Percentiles rank a stretch among this genome's conserved stretches.
These are phyloP conservation scores for Nemania sp. DNA, from an alignment of 2,329 filamentous ascomycete genomes.

Conservation along the genomic window DNA sequence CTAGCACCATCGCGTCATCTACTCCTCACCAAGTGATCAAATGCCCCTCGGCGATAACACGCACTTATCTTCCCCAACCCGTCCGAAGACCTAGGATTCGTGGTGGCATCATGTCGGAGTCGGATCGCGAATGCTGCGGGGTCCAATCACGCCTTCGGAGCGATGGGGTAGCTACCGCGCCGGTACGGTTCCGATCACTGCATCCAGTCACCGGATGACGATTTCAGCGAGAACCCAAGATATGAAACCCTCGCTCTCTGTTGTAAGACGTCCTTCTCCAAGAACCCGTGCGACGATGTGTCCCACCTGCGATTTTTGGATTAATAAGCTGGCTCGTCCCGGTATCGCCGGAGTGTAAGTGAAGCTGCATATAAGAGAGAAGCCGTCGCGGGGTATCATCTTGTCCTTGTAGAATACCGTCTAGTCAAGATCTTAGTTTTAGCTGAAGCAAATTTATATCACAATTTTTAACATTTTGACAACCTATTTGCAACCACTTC, in stretches of 20 bases:
- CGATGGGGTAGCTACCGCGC: background rate
- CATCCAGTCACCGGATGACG: background rate
- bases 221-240: constrained; percentile 6
- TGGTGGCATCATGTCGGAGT: constrained; percentile 19
- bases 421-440: no score
- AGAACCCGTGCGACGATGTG: no score
- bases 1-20: no score
- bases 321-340: constrained; percentile 16
- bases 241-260: no score
- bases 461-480: no score
- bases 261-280: no score
- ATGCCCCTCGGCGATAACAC: no score
- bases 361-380: constrained; percentile 12
- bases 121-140: constrained; percentile 25
- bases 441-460: no score
- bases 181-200: constrained; percentile 2
- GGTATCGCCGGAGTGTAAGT: constrained; percentile 11
- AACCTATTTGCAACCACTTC: no score
- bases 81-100: constrained; percentile 15
- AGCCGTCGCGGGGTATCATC: background rate
- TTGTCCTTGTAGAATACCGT: no score
- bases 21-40: no score
- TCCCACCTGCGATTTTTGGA: constrained; percentile 1
- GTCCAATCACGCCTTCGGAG: constrained; percentile 20
- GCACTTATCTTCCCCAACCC: background rate